phyloP scores from a whole-genome alignment of 2,329 filamentous ascomycete genomes.

The Colletotrichum camelliae region DNA sequence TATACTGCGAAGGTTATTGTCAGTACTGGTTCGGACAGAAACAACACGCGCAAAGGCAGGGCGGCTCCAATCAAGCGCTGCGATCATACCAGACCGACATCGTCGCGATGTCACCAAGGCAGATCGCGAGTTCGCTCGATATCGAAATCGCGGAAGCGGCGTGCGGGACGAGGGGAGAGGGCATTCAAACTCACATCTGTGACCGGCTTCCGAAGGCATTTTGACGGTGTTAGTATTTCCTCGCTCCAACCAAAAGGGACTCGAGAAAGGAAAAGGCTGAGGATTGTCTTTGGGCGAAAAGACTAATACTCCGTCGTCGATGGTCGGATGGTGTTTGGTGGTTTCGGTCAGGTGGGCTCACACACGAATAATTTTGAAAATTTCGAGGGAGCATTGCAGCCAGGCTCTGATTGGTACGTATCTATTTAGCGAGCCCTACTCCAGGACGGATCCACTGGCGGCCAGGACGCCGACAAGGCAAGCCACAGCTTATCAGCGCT shows the following conservation, averaged over 20 bases:
- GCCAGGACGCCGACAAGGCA: background rate
- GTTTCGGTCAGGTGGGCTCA: background rate
- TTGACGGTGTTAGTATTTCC: constrained; percentile 60
- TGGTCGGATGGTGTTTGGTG: constrained; percentile 11
- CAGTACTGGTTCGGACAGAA: constrained; percentile 35
- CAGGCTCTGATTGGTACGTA: background rate
- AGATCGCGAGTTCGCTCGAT: background rate
- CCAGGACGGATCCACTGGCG: background rate
- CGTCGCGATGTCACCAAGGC: background rate
- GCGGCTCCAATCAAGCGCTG: background rate
- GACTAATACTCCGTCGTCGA: constrained; percentile 27
- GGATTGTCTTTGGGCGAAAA: constrained; percentile 42
- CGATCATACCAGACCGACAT: background rate
- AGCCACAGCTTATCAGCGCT: background rate
- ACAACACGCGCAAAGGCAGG: background rate
- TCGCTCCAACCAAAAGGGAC: constrained; percentile 51
- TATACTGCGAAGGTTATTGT: constrained; percentile 66
- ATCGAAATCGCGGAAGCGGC: background rate
- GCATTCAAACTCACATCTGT: constrained; percentile 76
- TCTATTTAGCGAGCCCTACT: background rate
- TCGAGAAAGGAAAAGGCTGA: constrained; percentile 42
- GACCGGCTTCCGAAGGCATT: constrained; percentile 88
- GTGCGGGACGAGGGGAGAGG: background rate
- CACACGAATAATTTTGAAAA: background rate
- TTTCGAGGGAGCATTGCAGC: background rate